These are phyloP conservation scores for Aspergillus oerlinghausenensis DNA, from an alignment of 2,329 filamentous ascomycete genomes.

Conservation along the genomic window DNA sequence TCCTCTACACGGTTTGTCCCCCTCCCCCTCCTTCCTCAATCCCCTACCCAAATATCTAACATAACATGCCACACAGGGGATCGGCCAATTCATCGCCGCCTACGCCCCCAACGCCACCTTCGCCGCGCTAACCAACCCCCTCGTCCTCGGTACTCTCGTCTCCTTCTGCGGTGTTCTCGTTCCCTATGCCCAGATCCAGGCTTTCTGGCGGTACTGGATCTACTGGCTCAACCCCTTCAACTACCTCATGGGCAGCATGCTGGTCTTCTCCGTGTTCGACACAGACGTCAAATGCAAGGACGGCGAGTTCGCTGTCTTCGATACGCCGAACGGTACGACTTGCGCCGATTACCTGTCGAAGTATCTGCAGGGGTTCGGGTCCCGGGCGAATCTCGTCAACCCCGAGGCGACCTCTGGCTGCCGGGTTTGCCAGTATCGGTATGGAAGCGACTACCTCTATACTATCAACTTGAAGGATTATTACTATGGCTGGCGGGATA, in stretches of 20 bases:
- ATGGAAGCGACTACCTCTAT: slow-evolving; percentile 56
- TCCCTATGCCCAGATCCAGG: slow-evolving; percentile 26
- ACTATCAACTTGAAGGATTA: slow-evolving; percentile 58
- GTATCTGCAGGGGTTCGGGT: slow-evolving; percentile 48
- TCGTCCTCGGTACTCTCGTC: slow-evolving; percentile 54
- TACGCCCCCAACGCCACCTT: slow-evolving; percentile 65
- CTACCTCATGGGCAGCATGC: slow-evolving; percentile 27
- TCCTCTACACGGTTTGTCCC: slow-evolving; percentile 53
- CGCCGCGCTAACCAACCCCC: slow-evolving; percentile 68
- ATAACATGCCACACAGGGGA: slow-evolving; percentile 37
- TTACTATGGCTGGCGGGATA: slow-evolving; percentile 63
- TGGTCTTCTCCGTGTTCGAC: slow-evolving; percentile 24
- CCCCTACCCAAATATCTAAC: not conserved
- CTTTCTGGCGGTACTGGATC: slow-evolving; percentile 31
- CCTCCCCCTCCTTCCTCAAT: too few species aligned
- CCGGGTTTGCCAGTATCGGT: slow-evolving; percentile 56
- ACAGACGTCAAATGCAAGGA: slow-evolving; percentile 20
- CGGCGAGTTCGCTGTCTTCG: slow-evolving; percentile 22
- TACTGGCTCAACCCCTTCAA: slow-evolving; percentile 30
- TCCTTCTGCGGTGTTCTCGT: slow-evolving; percentile 30
- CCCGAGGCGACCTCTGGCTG: slow-evolving; percentile 54
- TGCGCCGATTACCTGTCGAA: slow-evolving; percentile 55
- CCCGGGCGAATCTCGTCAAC: slow-evolving; percentile 53
- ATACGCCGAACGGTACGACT: slow-evolving; percentile 41
- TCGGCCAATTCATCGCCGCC: slow-evolving; percentile 74